Base-by-base conservation (phyloP, 1,139 yeast genomes). In the Sugiyamaella japonica region DNA sequence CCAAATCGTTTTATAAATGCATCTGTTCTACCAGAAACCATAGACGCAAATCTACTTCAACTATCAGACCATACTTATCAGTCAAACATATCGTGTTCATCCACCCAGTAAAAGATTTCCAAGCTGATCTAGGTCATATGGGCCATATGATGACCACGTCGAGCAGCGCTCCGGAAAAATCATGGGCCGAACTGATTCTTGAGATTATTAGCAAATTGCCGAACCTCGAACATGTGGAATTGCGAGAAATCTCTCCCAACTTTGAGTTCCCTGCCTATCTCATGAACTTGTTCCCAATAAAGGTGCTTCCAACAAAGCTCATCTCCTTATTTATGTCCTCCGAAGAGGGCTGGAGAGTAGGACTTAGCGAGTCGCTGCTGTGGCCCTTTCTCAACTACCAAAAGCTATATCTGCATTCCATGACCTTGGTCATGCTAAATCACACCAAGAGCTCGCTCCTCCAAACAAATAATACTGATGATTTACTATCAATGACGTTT, bases 121-220 rank as follows among this genome's bases (percentile, higher is more conserved):
- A 40, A n/a, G 46, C 47, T 3, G 47, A 45, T n/a, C 44, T 41
- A 31, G 47, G 55, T 1, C 48, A 44, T 31, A 40, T 47, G 43
- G 52, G 53, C 20, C 49, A 52, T 47, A 32, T 45, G 43, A 42
- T 47, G 52, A 50, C 47, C 34, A 52, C 47, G 17, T 15, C 40
- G 4, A 45, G 42, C 15, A 50, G 38, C 20, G 53, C 54, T 1
- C 42, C 41, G 2, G 50, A 55, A 41, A 45, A 50, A 44, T 54
- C 62, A 6, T 60, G 63, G 59, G 57, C 58, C 1, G 61, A 60
- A 23, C 28, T 54, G 10, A 54, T 60, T 12, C 44, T 61, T 15
- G 57, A 59, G 31, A 48, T 56, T 12, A 20, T 61, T 2, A 44
- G 56, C 16, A 48, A 48, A 48, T 54, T 61, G 36, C 54, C 58